These are phyloP conservation scores for Danielia oregonensis DNA, from an alignment of 805 yeast genomes.

Conservation along the genomic window DNA sequence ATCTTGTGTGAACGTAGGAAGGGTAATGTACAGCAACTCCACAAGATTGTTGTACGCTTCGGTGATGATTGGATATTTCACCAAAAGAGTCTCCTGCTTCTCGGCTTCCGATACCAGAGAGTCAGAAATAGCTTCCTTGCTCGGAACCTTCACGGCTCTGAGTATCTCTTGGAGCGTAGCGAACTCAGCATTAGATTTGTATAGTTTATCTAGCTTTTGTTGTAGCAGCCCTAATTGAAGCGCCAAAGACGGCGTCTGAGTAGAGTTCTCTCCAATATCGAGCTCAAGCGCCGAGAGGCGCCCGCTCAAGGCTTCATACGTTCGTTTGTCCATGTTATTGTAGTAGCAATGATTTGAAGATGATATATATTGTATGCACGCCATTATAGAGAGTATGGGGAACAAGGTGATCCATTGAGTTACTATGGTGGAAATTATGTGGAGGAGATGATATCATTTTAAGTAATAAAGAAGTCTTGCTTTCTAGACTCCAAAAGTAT, in stretches of 20 bases:
- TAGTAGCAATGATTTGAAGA: too few species aligned
- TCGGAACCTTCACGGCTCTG: not conserved
- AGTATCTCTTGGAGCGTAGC: constrained; percentile 8
- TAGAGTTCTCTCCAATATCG: constrained; percentile 3
- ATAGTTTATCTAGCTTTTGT: constrained; percentile 8
- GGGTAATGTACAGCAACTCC: constrained; percentile 22
- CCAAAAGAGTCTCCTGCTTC: constrained; percentile 19
- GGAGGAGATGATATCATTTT: too few species aligned
- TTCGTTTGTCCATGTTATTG: not conserved
- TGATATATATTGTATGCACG: too few species aligned
- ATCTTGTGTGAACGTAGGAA: constrained; percentile 10
- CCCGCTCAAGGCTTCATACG: not conserved
- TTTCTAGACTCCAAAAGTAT: too few species aligned
- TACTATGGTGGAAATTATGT: too few species aligned
- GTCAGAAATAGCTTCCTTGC: not conserved
- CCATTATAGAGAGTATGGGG: too few species aligned
- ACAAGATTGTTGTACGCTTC: constrained; percentile 19
- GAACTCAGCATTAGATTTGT: constrained; percentile 8
- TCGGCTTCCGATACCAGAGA: constrained; percentile 2
- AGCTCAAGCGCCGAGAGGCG: constrained; percentile 3
- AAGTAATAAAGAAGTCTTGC: too few species aligned
- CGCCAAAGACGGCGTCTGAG: not conserved
- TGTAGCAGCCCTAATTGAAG: constrained; percentile 9
- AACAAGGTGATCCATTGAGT: too few species aligned
- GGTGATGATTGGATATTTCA: constrained; percentile 20